Base-by-base conservation (phyloP, 805 yeast genomes). In the Ogataea allantospora region DNA sequence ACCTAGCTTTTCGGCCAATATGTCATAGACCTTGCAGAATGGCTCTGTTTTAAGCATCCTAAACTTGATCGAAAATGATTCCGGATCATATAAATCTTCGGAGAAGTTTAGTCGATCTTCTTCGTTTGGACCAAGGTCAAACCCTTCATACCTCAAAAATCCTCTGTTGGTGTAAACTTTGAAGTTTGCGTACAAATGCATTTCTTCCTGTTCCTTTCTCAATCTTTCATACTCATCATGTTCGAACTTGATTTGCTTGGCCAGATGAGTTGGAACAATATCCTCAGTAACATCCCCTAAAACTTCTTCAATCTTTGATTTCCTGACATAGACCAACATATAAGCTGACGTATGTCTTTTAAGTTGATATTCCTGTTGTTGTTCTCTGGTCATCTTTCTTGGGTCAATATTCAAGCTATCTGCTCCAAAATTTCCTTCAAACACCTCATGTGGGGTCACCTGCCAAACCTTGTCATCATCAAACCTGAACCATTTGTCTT, bases 391-490 rank as follows among this genome's bases (percentile, higher is more conserved):
- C 65, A 83, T 62, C 35, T 64, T 66, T 27, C 72, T 65, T 14
- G 78, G 58, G 29, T 73, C 71, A 9, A 66, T 68, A 15, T 70
- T 73, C 13, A 78, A 48, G 40, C 73, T 75, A 38, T 80, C 80
- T 13, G 87, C 86, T 4, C 99, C 99, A 65, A 79, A 93, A 58
- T 91, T 93, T 38, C 87, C 95, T 24, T 88, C 89, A 54, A 89
- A 83, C 0, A 88, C 99, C 53, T 91, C 95, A 38, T 72, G 73
- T 24, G 77, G 72, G 0, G 95, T 85, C 1, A 85, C 97, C 50
- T 79, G 77, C 74, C 95, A 85, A 20, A 93, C 99, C 43, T 81
- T 77, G 55, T 93, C 99, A 62, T 93, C 99, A 60, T 93, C 99
- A 67, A 91, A 93, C 55, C 91, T 73, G 58, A 75, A 82, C 99